Percentiles rank a stretch among this genome's conserved stretches.
Evolutionary conservation across 345 rosid species (phyloP).

Genomic region (Isatis tinctoria): DNA sequence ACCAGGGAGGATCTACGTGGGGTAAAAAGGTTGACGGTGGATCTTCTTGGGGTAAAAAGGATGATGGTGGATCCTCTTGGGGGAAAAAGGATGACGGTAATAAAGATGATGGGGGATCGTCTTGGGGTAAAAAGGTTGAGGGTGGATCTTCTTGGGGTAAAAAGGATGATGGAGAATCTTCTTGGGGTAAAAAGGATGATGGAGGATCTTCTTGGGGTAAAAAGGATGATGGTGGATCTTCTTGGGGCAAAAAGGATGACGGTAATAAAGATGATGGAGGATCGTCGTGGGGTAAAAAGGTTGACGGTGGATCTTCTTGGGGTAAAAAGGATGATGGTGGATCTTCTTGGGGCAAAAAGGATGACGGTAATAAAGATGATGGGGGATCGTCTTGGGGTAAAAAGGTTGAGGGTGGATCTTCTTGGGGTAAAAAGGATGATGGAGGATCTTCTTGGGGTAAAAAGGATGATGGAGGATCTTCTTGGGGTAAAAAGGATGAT

Average conservation of each 20-base stretch:
- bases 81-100: slow-evolving; percentile 20
- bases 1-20: slow-evolving; percentile 22
- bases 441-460: neutral
- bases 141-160: neutral
- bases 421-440: neutral
- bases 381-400: neutral
- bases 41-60: slow-evolving; percentile 27
- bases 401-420: neutral
- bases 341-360: slow-evolving; percentile 11
- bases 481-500: neutral
- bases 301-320: neutral
- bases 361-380: neutral
- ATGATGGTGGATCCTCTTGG: neutral
- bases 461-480: neutral
- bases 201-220: neutral
- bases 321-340: neutral
- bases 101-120: neutral
- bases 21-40: no score
- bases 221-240: slow-evolving; percentile 14
- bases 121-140: neutral
- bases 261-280: neutral
- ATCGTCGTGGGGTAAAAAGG: neutral
- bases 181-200: neutral
- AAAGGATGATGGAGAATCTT: neutral
- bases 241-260: slow-evolving; percentile 22